Conservation (phyloP, 2,329 filamentous ascomycete species). For the Diaporthe capsici region DNA sequence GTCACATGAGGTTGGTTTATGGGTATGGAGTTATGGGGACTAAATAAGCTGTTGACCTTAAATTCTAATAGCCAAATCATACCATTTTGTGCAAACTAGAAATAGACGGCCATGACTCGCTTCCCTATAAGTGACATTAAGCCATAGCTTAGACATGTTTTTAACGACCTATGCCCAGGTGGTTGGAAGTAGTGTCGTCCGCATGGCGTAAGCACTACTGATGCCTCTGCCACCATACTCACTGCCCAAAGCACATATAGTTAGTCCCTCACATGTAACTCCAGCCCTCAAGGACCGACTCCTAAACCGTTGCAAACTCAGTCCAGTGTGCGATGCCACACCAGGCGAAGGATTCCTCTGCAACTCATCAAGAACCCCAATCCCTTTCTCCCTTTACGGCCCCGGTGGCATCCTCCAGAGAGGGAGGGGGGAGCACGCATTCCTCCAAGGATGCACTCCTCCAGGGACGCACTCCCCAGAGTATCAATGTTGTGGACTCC, state of each 20-base stretch:
- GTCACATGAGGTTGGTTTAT: background rate
- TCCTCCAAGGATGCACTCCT: too few species aligned
- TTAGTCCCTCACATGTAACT: background rate
- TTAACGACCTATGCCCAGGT: too few species aligned
- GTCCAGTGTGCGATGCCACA: background rate
- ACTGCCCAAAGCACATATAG: background rate
- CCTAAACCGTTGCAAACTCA: background rate
- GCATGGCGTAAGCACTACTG: background rate
- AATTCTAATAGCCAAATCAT: conserved; percentile 19
- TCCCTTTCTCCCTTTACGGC: background rate
- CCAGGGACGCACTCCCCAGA: background rate
- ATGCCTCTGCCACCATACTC: background rate
- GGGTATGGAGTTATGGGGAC: background rate
- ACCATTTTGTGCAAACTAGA: background rate
- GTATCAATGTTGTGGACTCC: background rate
- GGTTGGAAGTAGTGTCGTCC: background rate
- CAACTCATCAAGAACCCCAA: background rate
- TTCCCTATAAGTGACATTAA: background rate
- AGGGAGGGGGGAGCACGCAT: background rate
- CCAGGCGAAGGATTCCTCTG: too few species aligned
- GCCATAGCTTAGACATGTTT: background rate
- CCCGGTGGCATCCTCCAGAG: background rate
- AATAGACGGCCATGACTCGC: background rate
- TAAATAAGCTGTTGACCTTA: conserved; percentile 1
- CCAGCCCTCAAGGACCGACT: too few species aligned